Conservation (phyloP, 2,329 filamentous ascomycete species). For the Curvularia verruculosa region DNA sequence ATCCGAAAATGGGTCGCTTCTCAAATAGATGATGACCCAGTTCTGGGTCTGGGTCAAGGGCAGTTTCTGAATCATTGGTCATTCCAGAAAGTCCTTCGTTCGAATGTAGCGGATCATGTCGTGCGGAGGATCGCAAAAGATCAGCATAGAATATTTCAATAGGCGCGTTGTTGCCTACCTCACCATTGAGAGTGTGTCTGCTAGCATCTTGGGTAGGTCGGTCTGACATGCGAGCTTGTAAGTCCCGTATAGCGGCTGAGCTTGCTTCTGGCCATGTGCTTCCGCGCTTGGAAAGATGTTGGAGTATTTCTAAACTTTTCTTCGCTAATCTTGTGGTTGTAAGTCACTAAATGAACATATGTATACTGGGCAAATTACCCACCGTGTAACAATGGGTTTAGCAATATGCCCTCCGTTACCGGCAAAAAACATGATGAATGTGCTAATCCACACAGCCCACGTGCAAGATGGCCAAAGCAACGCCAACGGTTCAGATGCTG, state of each 20-base stretch:
- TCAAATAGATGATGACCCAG: neutral
- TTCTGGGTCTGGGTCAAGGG: neutral
- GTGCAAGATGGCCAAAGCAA: slow-evolving; percentile 60
- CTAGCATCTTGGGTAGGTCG: neutral
- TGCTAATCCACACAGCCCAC: slow-evolving; percentile 62
- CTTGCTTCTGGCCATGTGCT: slow-evolving; percentile 41
- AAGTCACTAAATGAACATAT: slow-evolving; percentile 10
- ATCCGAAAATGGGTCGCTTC: neutral
- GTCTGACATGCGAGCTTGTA: slow-evolving; percentile 25
- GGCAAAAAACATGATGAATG: slow-evolving; percentile 59
- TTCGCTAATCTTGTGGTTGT: slow-evolving; percentile 27
- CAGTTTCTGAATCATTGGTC: neutral
- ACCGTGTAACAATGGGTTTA: slow-evolving; percentile 50
- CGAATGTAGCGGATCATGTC: neutral
- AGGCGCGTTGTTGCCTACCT: neutral
- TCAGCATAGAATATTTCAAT: neutral
- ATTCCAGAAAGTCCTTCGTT: neutral
- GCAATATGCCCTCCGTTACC: slow-evolving; percentile 55
- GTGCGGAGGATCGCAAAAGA: neutral
- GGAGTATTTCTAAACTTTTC: slow-evolving; percentile 31
- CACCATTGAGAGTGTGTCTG: neutral
- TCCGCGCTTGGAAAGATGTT: slow-evolving; percentile 35
- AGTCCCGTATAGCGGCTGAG: slow-evolving; percentile 35
- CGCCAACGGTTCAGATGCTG: slow-evolving; percentile 24
- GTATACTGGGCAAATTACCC: slow-evolving; percentile 14